A percentile compares a stretch with the other conserved stretches of the same genome.
phyloP scores from a whole-genome alignment of 1,284 basidiomycete genomes.

The Moniliella sp. region DNA sequence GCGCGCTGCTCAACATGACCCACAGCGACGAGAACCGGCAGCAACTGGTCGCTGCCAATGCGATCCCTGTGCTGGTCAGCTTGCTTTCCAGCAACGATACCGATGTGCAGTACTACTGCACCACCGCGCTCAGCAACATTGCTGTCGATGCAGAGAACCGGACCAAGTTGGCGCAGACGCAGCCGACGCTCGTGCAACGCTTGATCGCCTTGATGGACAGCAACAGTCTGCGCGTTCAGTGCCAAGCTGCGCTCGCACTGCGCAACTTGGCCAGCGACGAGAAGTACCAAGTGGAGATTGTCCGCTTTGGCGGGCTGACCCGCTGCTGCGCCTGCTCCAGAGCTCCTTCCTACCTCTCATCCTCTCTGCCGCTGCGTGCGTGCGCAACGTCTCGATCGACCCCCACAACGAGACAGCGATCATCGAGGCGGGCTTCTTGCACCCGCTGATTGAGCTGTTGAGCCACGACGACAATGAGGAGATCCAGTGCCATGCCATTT shows the following conservation, averaged over 20 bases:
- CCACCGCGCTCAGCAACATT: slow-evolving; percentile 92
- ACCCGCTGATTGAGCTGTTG: slow-evolving; percentile 80
- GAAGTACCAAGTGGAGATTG: slow-evolving; percentile 97
- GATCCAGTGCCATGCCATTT: slow-evolving; percentile 98
- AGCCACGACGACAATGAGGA: slow-evolving; percentile 98
- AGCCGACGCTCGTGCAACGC: slow-evolving; percentile 83
- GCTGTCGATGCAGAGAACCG: slow-evolving; percentile 50
- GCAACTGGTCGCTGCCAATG: slow-evolving; percentile 95
- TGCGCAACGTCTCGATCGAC: slow-evolving; percentile 93
- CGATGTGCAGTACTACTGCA: slow-evolving; percentile 98
- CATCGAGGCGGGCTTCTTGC: slow-evolving; percentile 90
- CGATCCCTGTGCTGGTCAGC: slow-evolving; percentile 87
- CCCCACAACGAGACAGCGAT: slow-evolving; percentile 96
- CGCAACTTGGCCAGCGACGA: slow-evolving; percentile 94
- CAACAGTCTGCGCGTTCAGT: slow-evolving; percentile 89
- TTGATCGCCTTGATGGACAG: slow-evolving; percentile 92
- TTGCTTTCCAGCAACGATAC: slow-evolving; percentile 89
- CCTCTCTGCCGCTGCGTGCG: slow-evolving; percentile 87
- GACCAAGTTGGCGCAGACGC: slow-evolving; percentile 80
- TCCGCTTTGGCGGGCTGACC: slow-evolving; percentile 76
- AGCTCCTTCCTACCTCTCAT: slow-evolving; percentile 94
- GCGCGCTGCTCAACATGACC: slow-evolving; percentile 83
- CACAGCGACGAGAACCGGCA: slow-evolving; percentile 89
- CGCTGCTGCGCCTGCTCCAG: slow-evolving; percentile 76
- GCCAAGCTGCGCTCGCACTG: slow-evolving; percentile 85